phyloP scores from a whole-genome alignment of 2,329 filamentous ascomycete species.

The Pestalotiopsis sp. region DNA sequence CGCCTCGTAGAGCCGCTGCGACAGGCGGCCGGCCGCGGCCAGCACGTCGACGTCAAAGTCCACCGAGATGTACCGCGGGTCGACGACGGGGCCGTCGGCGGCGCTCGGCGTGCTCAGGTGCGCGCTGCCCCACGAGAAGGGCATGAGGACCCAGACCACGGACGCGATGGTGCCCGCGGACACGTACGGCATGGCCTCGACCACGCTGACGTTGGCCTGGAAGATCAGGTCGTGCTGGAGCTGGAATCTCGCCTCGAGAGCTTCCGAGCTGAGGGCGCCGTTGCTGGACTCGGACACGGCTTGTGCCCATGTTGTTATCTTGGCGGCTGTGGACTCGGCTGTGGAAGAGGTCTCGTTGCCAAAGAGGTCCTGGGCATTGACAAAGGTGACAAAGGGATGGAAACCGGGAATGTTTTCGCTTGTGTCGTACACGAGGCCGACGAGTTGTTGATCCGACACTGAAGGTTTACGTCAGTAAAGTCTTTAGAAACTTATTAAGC shows the following conservation, averaged over 20 bases:
- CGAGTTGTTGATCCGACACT: constrained; percentile 47
- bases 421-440: constrained; percentile 17
- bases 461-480: constrained; percentile 27
- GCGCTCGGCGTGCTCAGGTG: constrained; percentile 26
- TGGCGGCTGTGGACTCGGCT: constrained; percentile 14
- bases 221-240: constrained; percentile 47
- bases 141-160: constrained; percentile 34
- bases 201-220: constrained; percentile 38
- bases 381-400: constrained; percentile 10
- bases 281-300: constrained; percentile 16
- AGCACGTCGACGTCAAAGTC: constrained; percentile 29
- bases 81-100: constrained; percentile 29
- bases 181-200: constrained; percentile 42
- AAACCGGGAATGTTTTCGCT: constrained; percentile 14
- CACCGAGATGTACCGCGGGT: constrained; percentile 29
- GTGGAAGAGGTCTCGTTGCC: constrained; percentile 28
- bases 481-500: background rate
- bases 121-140: constrained; percentile 35
- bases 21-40: constrained; percentile 24
- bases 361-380: constrained; percentile 23
- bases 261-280: constrained; percentile 22
- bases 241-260: constrained; percentile 1
- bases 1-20: constrained; percentile 24
- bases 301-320: constrained; percentile 26
- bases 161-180: constrained; percentile 32